A percentile compares a stretch with the other conserved stretches of the same genome.
These are phyloP conservation scores for Sutorius eximius DNA, from an alignment of 1,284 basidiomycete species.

Conservation along the genomic window DNA sequence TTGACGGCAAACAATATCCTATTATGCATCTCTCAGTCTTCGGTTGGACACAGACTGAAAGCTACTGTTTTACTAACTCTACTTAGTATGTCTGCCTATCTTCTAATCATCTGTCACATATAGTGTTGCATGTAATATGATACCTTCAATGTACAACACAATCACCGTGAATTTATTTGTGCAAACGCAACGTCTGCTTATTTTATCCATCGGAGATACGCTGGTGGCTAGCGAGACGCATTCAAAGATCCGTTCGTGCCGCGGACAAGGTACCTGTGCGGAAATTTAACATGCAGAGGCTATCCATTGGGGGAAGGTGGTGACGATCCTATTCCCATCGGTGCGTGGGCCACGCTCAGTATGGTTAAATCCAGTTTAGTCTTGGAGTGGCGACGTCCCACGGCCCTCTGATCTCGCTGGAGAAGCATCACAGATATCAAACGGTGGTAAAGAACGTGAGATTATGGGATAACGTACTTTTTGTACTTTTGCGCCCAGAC, in stretches of 20 bases:
- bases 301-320: slow-evolving; percentile 22
- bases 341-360: slow-evolving; percentile 27
- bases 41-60: slow-evolving; percentile 28
- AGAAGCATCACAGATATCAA: slow-evolving; percentile 10
- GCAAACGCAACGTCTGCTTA: slow-evolving; percentile 1
- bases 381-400: slow-evolving; percentile 57
- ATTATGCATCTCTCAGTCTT: slow-evolving; percentile 30
- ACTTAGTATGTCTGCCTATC: slow-evolving; percentile 35
- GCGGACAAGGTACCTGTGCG: slow-evolving; percentile 28
- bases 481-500: slow-evolving; percentile 84
- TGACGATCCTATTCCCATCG: slow-evolving; percentile 34
- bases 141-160: slow-evolving; percentile 32
- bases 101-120: slow-evolving; percentile 35
- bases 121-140: slow-evolving; percentile 41
- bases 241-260: slow-evolving; percentile 18
- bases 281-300: slow-evolving; percentile 26
- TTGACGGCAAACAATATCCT: slow-evolving; percentile 27
- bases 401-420: slow-evolving; percentile 51
- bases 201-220: slow-evolving; percentile 16
- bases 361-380: slow-evolving; percentile 45
- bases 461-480: slow-evolving; percentile 52
- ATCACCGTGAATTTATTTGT: slow-evolving; percentile 8
- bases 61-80: slow-evolving; percentile 35
- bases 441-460: slow-evolving; percentile 26
- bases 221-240: slow-evolving; percentile 4